Evolutionary conservation across 2,329 filamentous ascomycete species (phyloP).

Genomic region (Elsinoe batatas): DNA sequence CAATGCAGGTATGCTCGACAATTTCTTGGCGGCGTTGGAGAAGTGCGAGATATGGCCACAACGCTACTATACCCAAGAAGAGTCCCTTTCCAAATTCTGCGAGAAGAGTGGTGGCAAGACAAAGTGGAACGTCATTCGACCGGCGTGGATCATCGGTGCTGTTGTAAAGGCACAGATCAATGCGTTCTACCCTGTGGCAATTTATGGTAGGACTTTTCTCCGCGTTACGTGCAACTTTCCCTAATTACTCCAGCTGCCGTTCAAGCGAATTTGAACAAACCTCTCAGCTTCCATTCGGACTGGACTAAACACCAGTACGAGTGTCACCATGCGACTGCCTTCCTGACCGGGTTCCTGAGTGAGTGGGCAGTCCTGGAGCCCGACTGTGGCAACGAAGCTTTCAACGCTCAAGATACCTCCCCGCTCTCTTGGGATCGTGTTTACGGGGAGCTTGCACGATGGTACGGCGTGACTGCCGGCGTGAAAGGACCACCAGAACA

Average conservation of each 20-base stretch:
- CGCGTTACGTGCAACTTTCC: background rate
- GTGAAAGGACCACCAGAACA: constrained; percentile 5
- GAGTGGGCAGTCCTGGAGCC: constrained; percentile 41
- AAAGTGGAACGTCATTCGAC: constrained; percentile 40
- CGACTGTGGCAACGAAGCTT: constrained; percentile 36
- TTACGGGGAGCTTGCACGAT: constrained; percentile 38
- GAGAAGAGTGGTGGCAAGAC: constrained; percentile 23
- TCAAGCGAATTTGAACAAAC: constrained; percentile 32
- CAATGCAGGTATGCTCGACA: constrained; percentile 41
- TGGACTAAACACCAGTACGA: constrained; percentile 38
- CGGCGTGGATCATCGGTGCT: constrained; percentile 40
- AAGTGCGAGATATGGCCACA: constrained; percentile 35
- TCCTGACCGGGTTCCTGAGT: constrained; percentile 40
- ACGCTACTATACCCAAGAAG: constrained; percentile 46
- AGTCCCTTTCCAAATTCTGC: constrained; percentile 38
- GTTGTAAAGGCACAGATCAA: constrained; percentile 44
- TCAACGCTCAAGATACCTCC: constrained; percentile 40
- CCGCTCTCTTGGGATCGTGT: constrained; percentile 40
- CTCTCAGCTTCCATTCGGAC: constrained; percentile 36
- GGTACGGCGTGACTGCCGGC: constrained; percentile 32
- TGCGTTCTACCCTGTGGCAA: constrained; percentile 37
- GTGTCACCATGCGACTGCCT: constrained; percentile 28
- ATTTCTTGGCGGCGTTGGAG: constrained; percentile 39
- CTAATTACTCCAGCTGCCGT: constrained; percentile 30
- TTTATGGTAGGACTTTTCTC: constrained; percentile 30